Evolutionary conservation across 2,329 filamentous ascomycete species (phyloP).

Genomic region (Beauveria sp.): DNA sequence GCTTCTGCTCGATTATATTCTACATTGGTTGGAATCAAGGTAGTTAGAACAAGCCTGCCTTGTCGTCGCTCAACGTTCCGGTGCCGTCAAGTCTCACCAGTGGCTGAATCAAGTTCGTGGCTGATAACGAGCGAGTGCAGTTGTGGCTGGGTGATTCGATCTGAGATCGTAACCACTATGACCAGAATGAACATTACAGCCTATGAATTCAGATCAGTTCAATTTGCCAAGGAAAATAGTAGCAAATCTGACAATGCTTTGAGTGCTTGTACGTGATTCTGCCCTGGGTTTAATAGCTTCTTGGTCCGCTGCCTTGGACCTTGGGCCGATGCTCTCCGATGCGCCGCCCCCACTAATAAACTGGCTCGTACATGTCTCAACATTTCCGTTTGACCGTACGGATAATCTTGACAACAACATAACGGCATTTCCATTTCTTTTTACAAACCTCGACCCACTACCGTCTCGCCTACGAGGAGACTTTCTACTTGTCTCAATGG

Average conservation of each 20-base stretch:
- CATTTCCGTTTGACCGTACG: background rate
- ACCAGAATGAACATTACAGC: too few relatives aligned
- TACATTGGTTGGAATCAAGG: too few relatives aligned
- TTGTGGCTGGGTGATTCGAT: too few relatives aligned
- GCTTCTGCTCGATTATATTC: too few relatives aligned
- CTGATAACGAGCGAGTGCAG: too few relatives aligned
- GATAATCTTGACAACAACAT: background rate
- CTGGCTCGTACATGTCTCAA: constrained; percentile 2
- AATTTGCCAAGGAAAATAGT: too few relatives aligned
- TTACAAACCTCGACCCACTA: background rate
- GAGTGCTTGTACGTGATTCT: background rate
- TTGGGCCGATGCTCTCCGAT: constrained; percentile 1
- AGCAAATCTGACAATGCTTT: accelerated
- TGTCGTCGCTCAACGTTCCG: too few relatives aligned
- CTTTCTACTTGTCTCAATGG: background rate
- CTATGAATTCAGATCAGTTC: accelerated
- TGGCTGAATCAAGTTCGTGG: too few relatives aligned
- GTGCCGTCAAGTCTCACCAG: too few relatives aligned
- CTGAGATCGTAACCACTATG: too few relatives aligned
- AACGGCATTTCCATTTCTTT: background rate
- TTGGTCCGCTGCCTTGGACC: background rate
- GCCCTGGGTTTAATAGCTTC: background rate
- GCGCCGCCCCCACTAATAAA: constrained; percentile 6
- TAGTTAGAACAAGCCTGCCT: too few relatives aligned
- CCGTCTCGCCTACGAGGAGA: background rate